Conservation (phyloP, 176 grass and related monocot species). For the Cocos nucifera region DNA sequence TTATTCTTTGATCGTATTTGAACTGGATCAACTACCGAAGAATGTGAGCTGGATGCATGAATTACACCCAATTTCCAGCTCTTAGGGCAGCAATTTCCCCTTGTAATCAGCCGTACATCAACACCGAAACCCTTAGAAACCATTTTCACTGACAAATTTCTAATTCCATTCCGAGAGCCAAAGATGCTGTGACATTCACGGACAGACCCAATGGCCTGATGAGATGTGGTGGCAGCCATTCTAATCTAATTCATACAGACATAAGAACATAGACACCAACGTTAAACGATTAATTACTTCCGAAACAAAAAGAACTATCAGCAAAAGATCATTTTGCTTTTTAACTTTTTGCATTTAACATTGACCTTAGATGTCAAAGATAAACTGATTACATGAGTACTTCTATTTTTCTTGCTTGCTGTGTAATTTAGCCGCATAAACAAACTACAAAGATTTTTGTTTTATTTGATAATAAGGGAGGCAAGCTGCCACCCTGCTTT, state of each 20-base stretch:
- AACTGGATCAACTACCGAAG: conserved; percentile 25
- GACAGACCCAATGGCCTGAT: conserved; percentile 12
- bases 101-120: conserved; percentile 14
- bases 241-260: conserved; percentile 11
- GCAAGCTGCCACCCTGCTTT: too few species aligned
- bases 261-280: too few species aligned
- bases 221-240: conserved; percentile 36
- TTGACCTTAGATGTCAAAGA: too few species aligned
- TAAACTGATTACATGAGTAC: too few species aligned
- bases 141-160: not conserved
- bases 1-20: conserved; percentile 26
- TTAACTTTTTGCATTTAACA: too few species aligned
- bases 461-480: too few species aligned
- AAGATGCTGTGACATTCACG: not conserved
- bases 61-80: conserved; percentile 15
- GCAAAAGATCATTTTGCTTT: too few species aligned
- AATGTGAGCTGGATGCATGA: conserved; percentile 14
- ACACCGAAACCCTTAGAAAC: not conserved
- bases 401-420: too few species aligned
- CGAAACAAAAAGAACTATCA: too few species aligned
- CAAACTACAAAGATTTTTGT: too few species aligned
- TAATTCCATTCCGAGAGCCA: not conserved
- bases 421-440: too few species aligned
- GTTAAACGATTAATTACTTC: too few species aligned
- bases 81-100: not conserved